phyloP scores from a whole-genome alignment of 1,284 basidiomycete species.

The Mycena citricolor region DNA sequence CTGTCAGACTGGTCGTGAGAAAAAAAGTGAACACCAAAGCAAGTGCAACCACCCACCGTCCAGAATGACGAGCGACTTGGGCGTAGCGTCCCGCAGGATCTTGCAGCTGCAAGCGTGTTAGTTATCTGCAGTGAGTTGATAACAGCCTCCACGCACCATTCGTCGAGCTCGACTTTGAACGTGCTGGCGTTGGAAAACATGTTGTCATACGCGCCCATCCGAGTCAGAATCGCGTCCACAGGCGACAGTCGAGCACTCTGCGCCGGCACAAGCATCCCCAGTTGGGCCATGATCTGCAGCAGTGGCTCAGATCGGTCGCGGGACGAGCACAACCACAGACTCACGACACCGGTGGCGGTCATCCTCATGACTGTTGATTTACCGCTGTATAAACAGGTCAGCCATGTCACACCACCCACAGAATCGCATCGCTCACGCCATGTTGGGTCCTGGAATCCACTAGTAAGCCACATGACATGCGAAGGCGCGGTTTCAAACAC shows the following conservation, averaged over 20 bases:
- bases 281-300: constrained; percentile 97
- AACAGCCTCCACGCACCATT: constrained; percentile 58
- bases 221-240: constrained; percentile 91
- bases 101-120: constrained; percentile 62
- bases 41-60: constrained; percentile 63
- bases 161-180: constrained; percentile 96
- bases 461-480: constrained; percentile 1
- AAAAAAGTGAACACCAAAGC: constrained; percentile 12
- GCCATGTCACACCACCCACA: not conserved
- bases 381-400: constrained; percentile 14
- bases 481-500: constrained; percentile 30
- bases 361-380: constrained; percentile 80
- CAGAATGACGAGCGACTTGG: constrained; percentile 90
- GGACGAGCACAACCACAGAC: no score
- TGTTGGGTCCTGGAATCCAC: constrained; percentile 71
- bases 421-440: constrained; percentile 67
- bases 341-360: constrained; percentile 88
- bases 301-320: no score
- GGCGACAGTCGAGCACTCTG: constrained; percentile 79
- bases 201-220: constrained; percentile 98
- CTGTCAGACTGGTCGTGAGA: constrained; percentile 42
- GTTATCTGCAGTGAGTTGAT: constrained; percentile 7
- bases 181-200: constrained; percentile 96
- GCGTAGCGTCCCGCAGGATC: constrained; percentile 88
- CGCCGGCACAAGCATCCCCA: constrained; percentile 98